Evolutionary conservation across 495 filamentous ascomycete genomes (phyloP), one percentile per base, ranked within the genome.

Genomic region (Penicillium coffeae): DNA sequence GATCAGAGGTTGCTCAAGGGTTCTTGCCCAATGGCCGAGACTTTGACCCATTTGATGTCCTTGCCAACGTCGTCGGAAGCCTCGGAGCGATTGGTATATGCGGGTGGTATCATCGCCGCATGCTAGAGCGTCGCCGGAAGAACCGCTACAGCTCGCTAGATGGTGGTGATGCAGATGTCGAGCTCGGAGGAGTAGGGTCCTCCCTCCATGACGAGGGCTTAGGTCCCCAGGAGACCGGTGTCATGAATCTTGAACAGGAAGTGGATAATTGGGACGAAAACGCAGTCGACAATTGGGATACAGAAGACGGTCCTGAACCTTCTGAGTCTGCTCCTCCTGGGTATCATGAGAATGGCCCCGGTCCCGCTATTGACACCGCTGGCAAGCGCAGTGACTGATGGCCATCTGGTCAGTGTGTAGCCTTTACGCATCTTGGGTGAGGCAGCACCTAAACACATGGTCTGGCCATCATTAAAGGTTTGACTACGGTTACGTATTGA

Each of bases 31-130:
- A 89, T 59, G 84, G 76, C 38, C 85, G 92, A 34, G 62, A 73
- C 10, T 98, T 97, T 61, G 93, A 98, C 55, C 71, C 83, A 38
- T 87, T 83, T 45, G 88, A 97, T 60, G 83, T 97, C 30, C 66
- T 90, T 42, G 91, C 90, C 64, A 97, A 97, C 66, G 62, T 96
- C 3, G 76, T 89, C 40, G 93, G 94, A 33, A 90, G 85, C 47
- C 64, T 85, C 13, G 70, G 72, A 1, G 90, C 80, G 0, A 62
- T 96, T 37, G 83, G 77, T 6, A 59, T 95, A 21, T 91, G 87
- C 59, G 82, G 81, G 46, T 90, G 88, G 85, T 98, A 97, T 53
- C 93, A 98, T 68, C 86, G 86, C 50, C 82, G 93, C 34, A 97
- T 97, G 94, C 73, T 98, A 40, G 90, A 96, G 61, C 76, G 93